Conservation (phyloP, 306 rosid species). For the Fagus sylvatica region DNA sequence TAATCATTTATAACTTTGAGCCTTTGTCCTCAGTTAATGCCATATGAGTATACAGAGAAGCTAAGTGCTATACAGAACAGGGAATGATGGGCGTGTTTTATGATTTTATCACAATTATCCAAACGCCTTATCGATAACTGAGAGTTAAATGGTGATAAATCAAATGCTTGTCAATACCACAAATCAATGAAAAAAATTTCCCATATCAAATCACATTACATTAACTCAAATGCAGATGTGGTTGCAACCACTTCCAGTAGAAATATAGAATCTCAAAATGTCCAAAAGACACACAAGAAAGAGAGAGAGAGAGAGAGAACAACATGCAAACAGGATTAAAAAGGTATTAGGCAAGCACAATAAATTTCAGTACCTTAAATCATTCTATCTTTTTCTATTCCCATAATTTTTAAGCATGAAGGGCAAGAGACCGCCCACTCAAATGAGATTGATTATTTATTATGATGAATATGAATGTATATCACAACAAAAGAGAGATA, state of each 20-base stretch:
- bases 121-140: neutral
- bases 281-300: neutral
- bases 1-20: no score
- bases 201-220: neutral
- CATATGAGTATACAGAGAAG: neutral
- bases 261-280: neutral
- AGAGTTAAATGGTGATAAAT: neutral
- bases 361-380: neutral
- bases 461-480: slow-evolving; percentile 23
- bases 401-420: neutral
- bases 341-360: neutral
- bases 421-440: neutral
- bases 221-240: neutral
- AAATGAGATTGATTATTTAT: slow-evolving; percentile 7
- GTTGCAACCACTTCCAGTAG: neutral
- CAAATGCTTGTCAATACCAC: neutral
- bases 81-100: neutral
- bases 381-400: neutral
- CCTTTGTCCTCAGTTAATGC: no score
- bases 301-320: neutral
- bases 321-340: neutral
- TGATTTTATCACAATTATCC: neutral
- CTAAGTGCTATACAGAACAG: neutral
- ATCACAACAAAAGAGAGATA: slow-evolving; percentile 35
- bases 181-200: neutral